phyloP scores from a whole-genome alignment of 805 yeast genomes.

The Wickerhamiella kurtzmanii region DNA sequence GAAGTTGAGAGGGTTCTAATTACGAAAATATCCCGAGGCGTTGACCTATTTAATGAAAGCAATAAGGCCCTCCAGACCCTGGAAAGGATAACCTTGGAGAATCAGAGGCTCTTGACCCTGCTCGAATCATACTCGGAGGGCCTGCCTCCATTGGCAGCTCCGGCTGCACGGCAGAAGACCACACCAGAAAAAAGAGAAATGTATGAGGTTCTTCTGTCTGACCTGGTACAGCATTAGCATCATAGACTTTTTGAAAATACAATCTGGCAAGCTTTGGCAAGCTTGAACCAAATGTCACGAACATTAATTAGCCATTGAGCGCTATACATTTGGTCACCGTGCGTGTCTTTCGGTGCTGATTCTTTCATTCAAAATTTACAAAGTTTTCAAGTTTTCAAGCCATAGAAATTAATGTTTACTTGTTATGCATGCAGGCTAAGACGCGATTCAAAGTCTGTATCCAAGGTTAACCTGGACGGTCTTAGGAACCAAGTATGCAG shows the following conservation, averaged over 20 bases:
- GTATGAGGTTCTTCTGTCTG: neutral
- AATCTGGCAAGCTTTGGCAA: no score
- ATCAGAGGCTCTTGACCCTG: neutral
- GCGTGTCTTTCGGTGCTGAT: no score
- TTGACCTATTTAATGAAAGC: neutral
- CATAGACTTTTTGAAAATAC: no score
- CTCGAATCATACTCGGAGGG: neutral
- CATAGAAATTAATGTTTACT: neutral
- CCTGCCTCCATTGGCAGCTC: neutral
- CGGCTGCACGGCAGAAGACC: neutral
- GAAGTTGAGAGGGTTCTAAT: neutral
- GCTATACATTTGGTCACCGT: no score
- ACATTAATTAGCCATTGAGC: no score
- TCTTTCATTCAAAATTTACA: no score
- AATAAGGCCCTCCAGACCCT: neutral
- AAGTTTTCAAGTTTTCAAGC: no score
- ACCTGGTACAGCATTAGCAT: neutral
- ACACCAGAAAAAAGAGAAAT: neutral
- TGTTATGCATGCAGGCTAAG: no score
- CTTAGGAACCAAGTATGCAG: conserved; percentile 73
- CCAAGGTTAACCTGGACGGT: conserved; percentile 41
- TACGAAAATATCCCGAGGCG: neutral
- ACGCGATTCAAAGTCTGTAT: conserved; percentile 14
- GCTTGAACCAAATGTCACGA: no score
- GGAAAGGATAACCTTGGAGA: neutral